A percentile compares a stretch with the other conserved stretches of the same genome.
Conservation (phyloP, 1,284 basidiomycete genomes). For the Farysia itapuensis region DNA sequence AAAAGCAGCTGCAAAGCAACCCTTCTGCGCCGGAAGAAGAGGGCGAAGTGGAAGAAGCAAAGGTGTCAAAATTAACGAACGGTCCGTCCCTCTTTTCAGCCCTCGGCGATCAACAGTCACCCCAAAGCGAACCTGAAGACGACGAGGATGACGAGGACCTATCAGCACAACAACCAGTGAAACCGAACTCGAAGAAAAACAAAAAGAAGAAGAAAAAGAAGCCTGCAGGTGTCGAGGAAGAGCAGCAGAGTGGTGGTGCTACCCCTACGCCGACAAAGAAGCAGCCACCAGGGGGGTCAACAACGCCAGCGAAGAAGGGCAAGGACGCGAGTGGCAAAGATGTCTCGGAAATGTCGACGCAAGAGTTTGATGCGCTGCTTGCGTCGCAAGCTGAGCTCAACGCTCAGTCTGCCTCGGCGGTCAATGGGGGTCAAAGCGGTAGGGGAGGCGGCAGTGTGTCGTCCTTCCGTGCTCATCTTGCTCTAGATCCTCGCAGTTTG, state of each 20-base stretch:
- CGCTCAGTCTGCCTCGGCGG: slow-evolving; percentile 1
- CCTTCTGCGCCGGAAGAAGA: slow-evolving; percentile 4
- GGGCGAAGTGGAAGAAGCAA: background rate
- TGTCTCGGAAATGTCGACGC: slow-evolving; percentile 54
- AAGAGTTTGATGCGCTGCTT: slow-evolving; percentile 51
- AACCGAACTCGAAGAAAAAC: slow-evolving; percentile 43
- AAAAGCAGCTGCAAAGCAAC: slow-evolving; percentile 8
- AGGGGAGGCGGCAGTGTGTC: slow-evolving; percentile 6
- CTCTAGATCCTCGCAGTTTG: slow-evolving; percentile 40
- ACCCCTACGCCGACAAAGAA: slow-evolving; percentile 24
- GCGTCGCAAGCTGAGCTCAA: slow-evolving; percentile 38
- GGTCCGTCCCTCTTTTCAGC: slow-evolving; percentile 37
- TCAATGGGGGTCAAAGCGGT: background rate
- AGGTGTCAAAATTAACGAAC: background rate
- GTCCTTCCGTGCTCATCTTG: slow-evolving; percentile 31
- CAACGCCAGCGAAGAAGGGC: slow-evolving; percentile 11
- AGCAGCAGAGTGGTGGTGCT: background rate
- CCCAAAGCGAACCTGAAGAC: slow-evolving; percentile 11
- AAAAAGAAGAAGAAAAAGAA: slow-evolving; percentile 55
- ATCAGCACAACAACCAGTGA: slow-evolving; percentile 7
- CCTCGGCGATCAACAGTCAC: slow-evolving; percentile 17
- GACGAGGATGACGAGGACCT: slow-evolving; percentile 27
- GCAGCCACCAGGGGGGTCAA: background rate
- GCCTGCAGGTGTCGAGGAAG: background rate
- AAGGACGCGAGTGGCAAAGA: slow-evolving; percentile 13